Percentiles rank a stretch among this genome's conserved stretches.
These are phyloP conservation scores for Fusarium camptoceras DNA, from an alignment of 2,329 filamentous ascomycete genomes.

Conservation along the genomic window DNA sequence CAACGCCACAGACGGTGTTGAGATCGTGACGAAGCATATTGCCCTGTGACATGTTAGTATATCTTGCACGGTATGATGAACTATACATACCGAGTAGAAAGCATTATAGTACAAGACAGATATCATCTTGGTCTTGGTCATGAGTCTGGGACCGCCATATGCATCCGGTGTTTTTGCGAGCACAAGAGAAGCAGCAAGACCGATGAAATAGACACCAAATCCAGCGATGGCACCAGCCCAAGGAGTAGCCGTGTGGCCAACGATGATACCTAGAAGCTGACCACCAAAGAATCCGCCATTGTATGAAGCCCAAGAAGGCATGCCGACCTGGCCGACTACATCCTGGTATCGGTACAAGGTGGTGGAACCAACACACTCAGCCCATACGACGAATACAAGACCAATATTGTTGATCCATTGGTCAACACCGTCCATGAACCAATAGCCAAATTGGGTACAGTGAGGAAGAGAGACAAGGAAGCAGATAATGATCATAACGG, in stretches of 20 bases:
- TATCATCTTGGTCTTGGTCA: background rate
- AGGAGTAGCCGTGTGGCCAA: background rate
- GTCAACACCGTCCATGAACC: background rate
- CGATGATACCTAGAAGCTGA: background rate
- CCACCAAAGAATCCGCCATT: background rate
- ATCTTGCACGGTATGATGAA: rapidly evolving
- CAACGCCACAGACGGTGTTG: background rate
- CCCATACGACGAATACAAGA: background rate
- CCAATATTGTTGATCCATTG: conserved; percentile 1
- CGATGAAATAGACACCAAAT: background rate
- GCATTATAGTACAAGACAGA: background rate
- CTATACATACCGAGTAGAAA: background rate
- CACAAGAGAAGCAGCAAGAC: background rate
- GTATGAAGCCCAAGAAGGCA: background rate
- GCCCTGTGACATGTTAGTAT: background rate
- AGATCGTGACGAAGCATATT: background rate
- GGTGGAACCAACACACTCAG: background rate
- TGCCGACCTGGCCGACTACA: background rate
- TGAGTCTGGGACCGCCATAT: background rate
- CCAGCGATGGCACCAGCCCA: background rate
- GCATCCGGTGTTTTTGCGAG: background rate
- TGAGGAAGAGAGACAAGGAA: background rate
- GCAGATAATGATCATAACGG: background rate
- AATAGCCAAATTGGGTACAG: background rate
- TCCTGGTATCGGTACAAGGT: background rate